Percentiles rank a stretch among this genome's conserved stretches.
These are phyloP conservation scores for Emergomyces africanus DNA, from an alignment of 2,329 filamentous ascomycete species.

Conservation along the genomic window DNA sequence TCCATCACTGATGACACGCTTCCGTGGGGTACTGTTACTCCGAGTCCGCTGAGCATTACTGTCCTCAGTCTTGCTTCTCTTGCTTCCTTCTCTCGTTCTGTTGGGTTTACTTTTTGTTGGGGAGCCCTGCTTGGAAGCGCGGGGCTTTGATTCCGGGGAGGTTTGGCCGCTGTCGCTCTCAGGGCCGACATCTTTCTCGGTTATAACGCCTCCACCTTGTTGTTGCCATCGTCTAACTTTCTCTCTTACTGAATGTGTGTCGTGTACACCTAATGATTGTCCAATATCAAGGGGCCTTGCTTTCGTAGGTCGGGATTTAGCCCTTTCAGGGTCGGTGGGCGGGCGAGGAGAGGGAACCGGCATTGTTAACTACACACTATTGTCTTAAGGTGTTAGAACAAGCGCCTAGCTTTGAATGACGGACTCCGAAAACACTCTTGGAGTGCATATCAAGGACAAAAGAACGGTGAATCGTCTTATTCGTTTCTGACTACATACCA, in stretches of 20 bases:
- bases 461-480: not conserved
- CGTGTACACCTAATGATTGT: conserved; percentile 43
- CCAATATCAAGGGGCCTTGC: conserved; percentile 38
- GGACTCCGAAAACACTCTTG: not conserved
- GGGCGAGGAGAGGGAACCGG: conserved; percentile 26
- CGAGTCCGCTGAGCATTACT: conserved; percentile 20
- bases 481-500: not conserved
- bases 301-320: conserved; percentile 43
- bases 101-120: conserved; percentile 14
- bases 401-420: not conserved
- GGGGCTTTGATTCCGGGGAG: conserved; percentile 13
- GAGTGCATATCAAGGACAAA: not conserved
- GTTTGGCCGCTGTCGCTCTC: conserved; percentile 36
- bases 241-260: conserved; percentile 57
- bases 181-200: conserved; percentile 47
- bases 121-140: conserved; percentile 12
- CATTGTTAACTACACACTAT: conserved; percentile 24
- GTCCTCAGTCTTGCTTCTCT: conserved; percentile 8
- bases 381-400: not conserved
- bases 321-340: conserved; percentile 38
- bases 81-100: conserved; percentile 9
- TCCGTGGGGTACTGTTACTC: conserved; percentile 59
- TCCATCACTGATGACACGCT: conserved; percentile 83
- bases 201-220: conserved; percentile 54
- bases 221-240: conserved; percentile 80